phyloP scores from a whole-genome alignment of 305 asterid genomes.

The Vinca major region DNA sequence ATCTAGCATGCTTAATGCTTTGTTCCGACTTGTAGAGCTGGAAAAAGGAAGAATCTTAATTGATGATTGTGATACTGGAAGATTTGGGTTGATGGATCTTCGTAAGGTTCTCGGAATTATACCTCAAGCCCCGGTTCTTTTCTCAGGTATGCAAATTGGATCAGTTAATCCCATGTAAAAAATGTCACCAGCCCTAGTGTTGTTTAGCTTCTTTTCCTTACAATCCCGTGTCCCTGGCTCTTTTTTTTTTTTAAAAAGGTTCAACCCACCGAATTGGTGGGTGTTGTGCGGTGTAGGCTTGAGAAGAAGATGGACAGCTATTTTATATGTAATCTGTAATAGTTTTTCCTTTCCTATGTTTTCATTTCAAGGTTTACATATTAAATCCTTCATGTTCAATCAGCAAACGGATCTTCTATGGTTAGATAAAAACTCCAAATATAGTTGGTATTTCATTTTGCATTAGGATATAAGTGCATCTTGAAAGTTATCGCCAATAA shows the following conservation, averaged over 20 bases:
- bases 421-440: neutral
- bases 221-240: neutral
- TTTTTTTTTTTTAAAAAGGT: neutral
- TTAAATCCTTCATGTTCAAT: neutral
- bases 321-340: neutral
- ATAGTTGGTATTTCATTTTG: neutral
- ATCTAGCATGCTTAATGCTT: slow-evolving; percentile 92
- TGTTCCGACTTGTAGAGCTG: slow-evolving; percentile 78
- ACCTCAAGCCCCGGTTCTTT: slow-evolving; percentile 93
- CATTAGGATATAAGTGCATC: neutral
- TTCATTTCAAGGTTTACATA: neutral
- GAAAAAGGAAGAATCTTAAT: slow-evolving; percentile 75
- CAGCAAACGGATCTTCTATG: neutral
- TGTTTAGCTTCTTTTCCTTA: neutral
- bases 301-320: neutral
- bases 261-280: too few species aligned
- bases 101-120: slow-evolving; percentile 88
- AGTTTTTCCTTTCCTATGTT: neutral
- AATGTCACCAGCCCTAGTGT: neutral
- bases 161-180: neutral
- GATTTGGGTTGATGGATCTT: slow-evolving; percentile 71
- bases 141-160: slow-evolving; percentile 51
- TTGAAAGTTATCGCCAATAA: neutral
- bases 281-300: neutral
- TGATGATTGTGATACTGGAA: slow-evolving; percentile 62